Percentiles rank a stretch among this genome's conserved stretches.
Evolutionary conservation across 768 basidiomycete species (phyloP).

Genomic region (Termitomyces sp.): DNA sequence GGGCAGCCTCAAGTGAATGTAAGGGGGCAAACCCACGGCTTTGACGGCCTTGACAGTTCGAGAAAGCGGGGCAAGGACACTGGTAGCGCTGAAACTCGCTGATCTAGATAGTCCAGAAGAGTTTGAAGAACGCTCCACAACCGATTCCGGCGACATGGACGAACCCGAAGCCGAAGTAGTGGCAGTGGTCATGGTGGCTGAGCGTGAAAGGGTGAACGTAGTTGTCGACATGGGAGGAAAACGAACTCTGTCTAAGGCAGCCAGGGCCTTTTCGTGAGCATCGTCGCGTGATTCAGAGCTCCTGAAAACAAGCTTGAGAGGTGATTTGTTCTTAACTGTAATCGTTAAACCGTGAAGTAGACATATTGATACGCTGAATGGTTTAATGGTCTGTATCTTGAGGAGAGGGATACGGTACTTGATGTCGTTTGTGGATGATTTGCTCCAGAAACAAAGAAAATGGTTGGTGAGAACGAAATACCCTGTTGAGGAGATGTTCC

Average conservation of each 20-base stretch:
- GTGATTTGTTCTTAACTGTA: conserved; percentile 42
- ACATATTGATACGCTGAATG: conserved; percentile 27
- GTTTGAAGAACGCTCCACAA: neutral
- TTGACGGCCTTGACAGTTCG: conserved; percentile 35
- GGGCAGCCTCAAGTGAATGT: conserved; percentile 34
- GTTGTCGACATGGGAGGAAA: conserved; percentile 12
- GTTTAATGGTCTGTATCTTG: conserved; percentile 38
- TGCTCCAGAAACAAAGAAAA: conserved; percentile 48
- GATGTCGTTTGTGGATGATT: conserved; percentile 35
- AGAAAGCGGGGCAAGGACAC: conserved; percentile 44
- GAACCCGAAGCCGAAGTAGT: conserved; percentile 1
- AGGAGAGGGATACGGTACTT: conserved; percentile 43
- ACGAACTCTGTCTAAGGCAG: conserved; percentile 10
- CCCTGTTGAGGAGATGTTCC: conserved; percentile 36
- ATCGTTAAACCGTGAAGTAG: conserved; percentile 39
- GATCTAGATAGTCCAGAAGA: conserved; percentile 3
- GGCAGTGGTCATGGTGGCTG: neutral
- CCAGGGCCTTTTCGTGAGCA: conserved; percentile 36
- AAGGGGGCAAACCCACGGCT: conserved; percentile 26
- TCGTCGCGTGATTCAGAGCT: conserved; percentile 40
- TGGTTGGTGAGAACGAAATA: conserved; percentile 40
- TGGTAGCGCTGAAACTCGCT: conserved; percentile 29
- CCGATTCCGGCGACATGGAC: neutral
- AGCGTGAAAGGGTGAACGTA: conserved; percentile 2
- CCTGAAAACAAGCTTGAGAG: conserved; percentile 52